Evolutionary conservation across 768 basidiomycete species (phyloP).

Genomic region (Mycena haematopus): DNA sequence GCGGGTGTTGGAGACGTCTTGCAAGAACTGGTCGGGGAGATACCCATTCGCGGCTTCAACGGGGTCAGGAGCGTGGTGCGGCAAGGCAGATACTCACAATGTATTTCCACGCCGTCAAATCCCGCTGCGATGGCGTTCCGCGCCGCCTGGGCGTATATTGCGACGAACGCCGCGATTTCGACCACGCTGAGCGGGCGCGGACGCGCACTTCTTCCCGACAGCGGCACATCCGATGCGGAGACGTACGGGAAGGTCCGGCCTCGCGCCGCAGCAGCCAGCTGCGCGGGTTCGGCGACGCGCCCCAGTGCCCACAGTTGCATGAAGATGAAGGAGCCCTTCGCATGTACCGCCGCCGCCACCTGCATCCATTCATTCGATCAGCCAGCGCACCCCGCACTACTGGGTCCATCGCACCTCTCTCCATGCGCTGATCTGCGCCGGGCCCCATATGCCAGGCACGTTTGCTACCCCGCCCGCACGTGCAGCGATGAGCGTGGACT

Average conservation of each 20-base stretch:
- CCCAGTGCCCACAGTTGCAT: slow-evolving; percentile 56
- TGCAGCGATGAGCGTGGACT: slow-evolving; percentile 46
- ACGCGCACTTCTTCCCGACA: slow-evolving; percentile 28
- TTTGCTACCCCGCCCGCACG: slow-evolving; percentile 34
- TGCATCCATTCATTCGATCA: neutral
- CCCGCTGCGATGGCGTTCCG: slow-evolving; percentile 40
- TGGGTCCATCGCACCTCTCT: slow-evolving; percentile 39
- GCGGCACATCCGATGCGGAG: slow-evolving; percentile 32
- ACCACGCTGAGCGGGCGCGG: slow-evolving; percentile 27
- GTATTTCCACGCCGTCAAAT: slow-evolving; percentile 45
- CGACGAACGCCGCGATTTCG: slow-evolving; percentile 43
- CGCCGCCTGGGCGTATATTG: slow-evolving; percentile 39
- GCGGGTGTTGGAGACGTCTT: slow-evolving; percentile 41
- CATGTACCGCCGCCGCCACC: slow-evolving; percentile 54
- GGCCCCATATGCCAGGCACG: slow-evolving; percentile 49
- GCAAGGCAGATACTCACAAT: slow-evolving; percentile 32
- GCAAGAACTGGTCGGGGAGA: slow-evolving; percentile 52
- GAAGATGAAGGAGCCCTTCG: slow-evolving; percentile 51
- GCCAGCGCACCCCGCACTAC: slow-evolving; percentile 8
- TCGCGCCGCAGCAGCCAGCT: slow-evolving; percentile 35
- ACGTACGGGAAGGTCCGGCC: slow-evolving; percentile 33
- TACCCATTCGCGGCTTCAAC: slow-evolving; percentile 28
- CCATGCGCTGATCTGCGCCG: slow-evolving; percentile 49
- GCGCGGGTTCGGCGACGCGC: slow-evolving; percentile 33
- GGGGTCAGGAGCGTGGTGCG: neutral